Evolutionary conservation across 2,329 filamentous ascomycete genomes (phyloP).

Genomic region (Amesomyces nigricolor): DNA sequence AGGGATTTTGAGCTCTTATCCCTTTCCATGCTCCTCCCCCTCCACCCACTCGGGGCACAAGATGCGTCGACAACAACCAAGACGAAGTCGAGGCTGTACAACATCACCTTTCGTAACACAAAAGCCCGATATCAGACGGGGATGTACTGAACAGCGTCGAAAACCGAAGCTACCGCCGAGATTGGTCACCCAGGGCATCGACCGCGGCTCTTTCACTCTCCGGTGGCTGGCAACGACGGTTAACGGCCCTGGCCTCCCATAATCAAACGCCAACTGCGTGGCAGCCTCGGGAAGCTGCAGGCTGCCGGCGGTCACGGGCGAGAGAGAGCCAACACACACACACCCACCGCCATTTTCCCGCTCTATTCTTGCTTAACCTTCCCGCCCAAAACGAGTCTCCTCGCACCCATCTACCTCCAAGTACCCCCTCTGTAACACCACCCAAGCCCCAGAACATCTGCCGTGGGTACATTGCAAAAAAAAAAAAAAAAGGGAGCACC

Average conservation of each 20-base stretch:
- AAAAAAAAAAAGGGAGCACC: too few relatives aligned
- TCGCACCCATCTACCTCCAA: not conserved
- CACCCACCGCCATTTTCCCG: not conserved
- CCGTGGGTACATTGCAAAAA: not conserved
- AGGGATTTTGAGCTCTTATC: slow-evolving; percentile 3
- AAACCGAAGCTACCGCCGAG: not conserved
- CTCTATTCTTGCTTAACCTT: not conserved
- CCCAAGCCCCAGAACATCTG: not conserved
- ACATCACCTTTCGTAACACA: not conserved
- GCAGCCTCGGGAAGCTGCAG: slow-evolving; percentile 6
- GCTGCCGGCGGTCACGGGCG: not conserved
- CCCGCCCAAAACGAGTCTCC: not conserved
- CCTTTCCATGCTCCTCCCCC: too few relatives aligned
- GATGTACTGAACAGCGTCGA: not conserved
- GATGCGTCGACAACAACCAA: not conserved
- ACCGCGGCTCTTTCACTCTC: not conserved
- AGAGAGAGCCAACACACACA: not conserved
- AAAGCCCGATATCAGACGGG: not conserved
- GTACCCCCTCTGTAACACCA: not conserved
- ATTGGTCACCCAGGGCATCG: not conserved
- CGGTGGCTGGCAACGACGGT: not conserved
- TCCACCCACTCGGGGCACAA: not conserved
- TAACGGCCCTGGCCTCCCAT: not conserved
- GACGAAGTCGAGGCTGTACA: not conserved
- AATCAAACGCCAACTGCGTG: not conserved